These are phyloP conservation scores for Saccharomycopsis phalli DNA, from an alignment of 1,139 yeast genomes.

Conservation along the genomic window DNA sequence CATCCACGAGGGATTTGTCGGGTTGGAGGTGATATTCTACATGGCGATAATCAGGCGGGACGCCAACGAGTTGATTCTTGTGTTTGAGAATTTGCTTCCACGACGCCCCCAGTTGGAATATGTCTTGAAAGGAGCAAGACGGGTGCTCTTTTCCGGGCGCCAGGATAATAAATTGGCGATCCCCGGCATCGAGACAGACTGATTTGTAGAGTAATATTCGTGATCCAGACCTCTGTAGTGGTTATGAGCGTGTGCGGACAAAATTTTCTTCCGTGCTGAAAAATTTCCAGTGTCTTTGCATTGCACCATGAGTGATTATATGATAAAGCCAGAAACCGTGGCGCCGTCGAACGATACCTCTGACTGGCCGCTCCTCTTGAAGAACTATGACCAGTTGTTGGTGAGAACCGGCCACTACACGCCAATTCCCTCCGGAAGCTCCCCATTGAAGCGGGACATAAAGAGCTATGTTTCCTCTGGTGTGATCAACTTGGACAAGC, in stretches of 20 bases:
- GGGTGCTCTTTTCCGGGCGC: conserved; percentile 22
- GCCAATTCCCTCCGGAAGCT: conserved; percentile 91
- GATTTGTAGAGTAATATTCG: too few species aligned
- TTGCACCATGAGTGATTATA: conserved; percentile 44
- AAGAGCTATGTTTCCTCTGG: conserved; percentile 88
- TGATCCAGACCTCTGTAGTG: too few species aligned
- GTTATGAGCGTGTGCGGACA: too few species aligned
- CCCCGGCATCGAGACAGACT: conserved; percentile 6
- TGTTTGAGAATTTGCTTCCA: conserved; percentile 41
- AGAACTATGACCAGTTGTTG: conserved; percentile 85
- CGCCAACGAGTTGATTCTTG: conserved; percentile 31
- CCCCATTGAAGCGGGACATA: conserved; percentile 91
- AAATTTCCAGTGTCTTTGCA: background rate
- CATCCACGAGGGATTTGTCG: conserved; percentile 52
- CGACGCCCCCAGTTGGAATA: conserved; percentile 34
- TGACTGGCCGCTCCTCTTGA: conserved; percentile 90
- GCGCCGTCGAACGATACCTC: conserved; percentile 80
- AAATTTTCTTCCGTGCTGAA: background rate
- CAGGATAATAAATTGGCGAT: conserved; percentile 15
- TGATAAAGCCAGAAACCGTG: conserved; percentile 85
- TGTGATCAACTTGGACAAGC: conserved; percentile 94
- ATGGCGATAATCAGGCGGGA: conserved; percentile 40
- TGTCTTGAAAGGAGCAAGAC: conserved; percentile 36
- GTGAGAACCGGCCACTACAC: conserved; percentile 96
- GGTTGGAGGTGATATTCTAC: conserved; percentile 46